These are phyloP conservation scores for Cercospora sp. DNA, from an alignment of 2,329 filamentous ascomycete genomes.

Conservation along the genomic window DNA sequence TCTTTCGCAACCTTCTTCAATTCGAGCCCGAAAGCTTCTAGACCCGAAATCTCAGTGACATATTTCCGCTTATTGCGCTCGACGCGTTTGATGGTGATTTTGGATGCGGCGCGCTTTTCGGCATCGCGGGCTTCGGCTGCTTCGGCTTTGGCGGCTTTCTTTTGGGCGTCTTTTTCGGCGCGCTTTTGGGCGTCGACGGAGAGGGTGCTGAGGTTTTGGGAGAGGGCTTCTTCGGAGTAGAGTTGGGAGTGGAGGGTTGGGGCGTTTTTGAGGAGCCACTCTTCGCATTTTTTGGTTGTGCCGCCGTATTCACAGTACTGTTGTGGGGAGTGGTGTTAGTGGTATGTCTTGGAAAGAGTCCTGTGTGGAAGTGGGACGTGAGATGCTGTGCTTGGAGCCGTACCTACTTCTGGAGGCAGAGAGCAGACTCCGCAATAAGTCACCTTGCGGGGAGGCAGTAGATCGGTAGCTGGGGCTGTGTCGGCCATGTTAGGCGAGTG, in stretches of 20 bases:
- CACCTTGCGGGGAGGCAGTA: slow-evolving; percentile 52
- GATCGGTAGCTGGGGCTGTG: slow-evolving; percentile 27
- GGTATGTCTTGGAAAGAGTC: no score
- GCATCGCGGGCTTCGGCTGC: slow-evolving; percentile 80
- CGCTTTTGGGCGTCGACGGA: slow-evolving; percentile 91
- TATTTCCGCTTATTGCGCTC: slow-evolving; percentile 98
- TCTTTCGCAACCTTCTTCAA: slow-evolving; percentile 81
- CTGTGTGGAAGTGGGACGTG: no score
- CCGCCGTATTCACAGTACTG: slow-evolving; percentile 99
- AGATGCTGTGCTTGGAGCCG: slow-evolving; percentile 28
- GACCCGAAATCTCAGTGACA: slow-evolving; percentile 85
- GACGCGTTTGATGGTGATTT: slow-evolving; percentile 90
- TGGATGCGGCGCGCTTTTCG: slow-evolving; percentile 77
- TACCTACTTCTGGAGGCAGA: slow-evolving; percentile 66
- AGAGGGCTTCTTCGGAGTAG: slow-evolving; percentile 75
- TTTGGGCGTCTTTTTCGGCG: slow-evolving; percentile 91
- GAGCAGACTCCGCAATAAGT: slow-evolving; percentile 67
- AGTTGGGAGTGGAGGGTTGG: slow-evolving; percentile 72
- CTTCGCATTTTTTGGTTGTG: slow-evolving; percentile 93
- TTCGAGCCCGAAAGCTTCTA: slow-evolving; percentile 88
- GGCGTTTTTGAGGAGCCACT: slow-evolving; percentile 82
- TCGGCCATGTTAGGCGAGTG: slow-evolving; percentile 35
- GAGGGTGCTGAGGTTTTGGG: slow-evolving; percentile 79
- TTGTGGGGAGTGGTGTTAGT: slow-evolving; percentile 12
- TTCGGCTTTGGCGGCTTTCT: slow-evolving; percentile 94